Conservation (phyloP, 805 yeast species). For the Zygoascus ofunaensis region DNA sequence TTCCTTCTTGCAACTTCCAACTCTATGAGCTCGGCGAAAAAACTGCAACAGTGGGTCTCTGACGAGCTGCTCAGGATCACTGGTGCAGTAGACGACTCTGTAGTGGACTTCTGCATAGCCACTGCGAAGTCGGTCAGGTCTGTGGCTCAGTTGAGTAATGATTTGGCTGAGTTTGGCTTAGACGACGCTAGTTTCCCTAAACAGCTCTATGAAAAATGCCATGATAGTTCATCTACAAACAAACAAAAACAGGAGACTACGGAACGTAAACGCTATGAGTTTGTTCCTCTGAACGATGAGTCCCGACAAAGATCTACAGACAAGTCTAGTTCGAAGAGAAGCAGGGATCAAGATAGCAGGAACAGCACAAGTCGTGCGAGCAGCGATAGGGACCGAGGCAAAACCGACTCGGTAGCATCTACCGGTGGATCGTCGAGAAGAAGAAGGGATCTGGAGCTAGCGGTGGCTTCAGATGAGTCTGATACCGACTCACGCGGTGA, state of each 20-base stretch:
- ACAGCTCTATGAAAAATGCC: conserved; percentile 13
- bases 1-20: no score
- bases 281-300: conserved; percentile 8
- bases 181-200: conserved; percentile 16
- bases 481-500: conserved; percentile 7
- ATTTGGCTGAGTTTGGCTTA: conserved; percentile 20
- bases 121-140: conserved; percentile 20
- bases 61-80: conserved; percentile 16
- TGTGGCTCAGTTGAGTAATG: conserved; percentile 7
- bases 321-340: background rate
- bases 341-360: background rate
- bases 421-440: conserved; percentile 11
- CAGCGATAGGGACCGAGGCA: no score
- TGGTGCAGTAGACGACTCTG: conserved; percentile 20
- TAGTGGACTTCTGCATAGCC: conserved; percentile 23
- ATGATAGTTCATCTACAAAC: conserved; percentile 2
- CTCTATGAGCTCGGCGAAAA: background rate
- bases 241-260: background rate
- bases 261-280: conserved; percentile 9
- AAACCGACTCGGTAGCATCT: no score
- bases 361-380: no score
- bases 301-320: background rate
- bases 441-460: background rate
- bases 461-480: background rate
- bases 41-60: conserved; percentile 15